phyloP scores from a whole-genome alignment of 1,284 basidiomycete genomes.

The Vanrija sp. region DNA sequence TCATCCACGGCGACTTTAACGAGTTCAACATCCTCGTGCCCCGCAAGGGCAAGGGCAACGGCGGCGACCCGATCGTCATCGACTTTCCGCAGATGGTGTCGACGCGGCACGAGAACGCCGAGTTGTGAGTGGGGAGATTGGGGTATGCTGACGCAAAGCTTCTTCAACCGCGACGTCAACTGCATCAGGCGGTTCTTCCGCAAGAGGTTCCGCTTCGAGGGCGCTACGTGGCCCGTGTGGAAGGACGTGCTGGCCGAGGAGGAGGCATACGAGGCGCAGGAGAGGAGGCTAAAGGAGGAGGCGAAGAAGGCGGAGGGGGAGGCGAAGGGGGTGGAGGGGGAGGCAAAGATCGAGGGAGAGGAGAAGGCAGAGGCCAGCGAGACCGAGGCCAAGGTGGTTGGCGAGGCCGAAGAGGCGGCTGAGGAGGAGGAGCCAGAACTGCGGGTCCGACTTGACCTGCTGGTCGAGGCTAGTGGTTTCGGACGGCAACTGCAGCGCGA shows the following conservation, averaged over 20 bases:
- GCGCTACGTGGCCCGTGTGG: conserved; percentile 80
- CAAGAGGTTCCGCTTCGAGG: conserved; percentile 89
- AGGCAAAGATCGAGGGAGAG: conserved; percentile 27
- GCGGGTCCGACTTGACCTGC: conserved; percentile 71
- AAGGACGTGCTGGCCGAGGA: conserved; percentile 57
- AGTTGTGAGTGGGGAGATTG: conserved; percentile 63
- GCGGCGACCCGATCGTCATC: conserved; percentile 83
- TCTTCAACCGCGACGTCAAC: conserved; percentile 96
- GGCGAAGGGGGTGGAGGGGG: conserved; percentile 7
- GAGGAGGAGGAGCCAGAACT: conserved; percentile 6
- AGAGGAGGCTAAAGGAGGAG: not conserved
- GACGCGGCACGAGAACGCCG: conserved; percentile 93
- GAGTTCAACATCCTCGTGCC: conserved; percentile 98
- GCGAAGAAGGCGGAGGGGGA: conserved; percentile 17
- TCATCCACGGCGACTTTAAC: conserved; percentile 99
- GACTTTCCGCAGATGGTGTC: conserved; percentile 99
- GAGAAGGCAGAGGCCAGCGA: conserved; percentile 10
- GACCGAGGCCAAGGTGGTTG: not conserved
- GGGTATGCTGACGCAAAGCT: conserved; percentile 57
- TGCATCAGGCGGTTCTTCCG: conserved; percentile 93
- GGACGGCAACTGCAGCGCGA: conserved; percentile 72
- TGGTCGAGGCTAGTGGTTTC: conserved; percentile 89
- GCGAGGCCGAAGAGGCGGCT: not conserved
- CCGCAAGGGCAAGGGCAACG: conserved; percentile 53
- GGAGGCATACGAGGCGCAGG: conserved; percentile 11